Base-by-base conservation (phyloP, 805 yeast species). In the Vanderwaltozyma verrucispora region DNA sequence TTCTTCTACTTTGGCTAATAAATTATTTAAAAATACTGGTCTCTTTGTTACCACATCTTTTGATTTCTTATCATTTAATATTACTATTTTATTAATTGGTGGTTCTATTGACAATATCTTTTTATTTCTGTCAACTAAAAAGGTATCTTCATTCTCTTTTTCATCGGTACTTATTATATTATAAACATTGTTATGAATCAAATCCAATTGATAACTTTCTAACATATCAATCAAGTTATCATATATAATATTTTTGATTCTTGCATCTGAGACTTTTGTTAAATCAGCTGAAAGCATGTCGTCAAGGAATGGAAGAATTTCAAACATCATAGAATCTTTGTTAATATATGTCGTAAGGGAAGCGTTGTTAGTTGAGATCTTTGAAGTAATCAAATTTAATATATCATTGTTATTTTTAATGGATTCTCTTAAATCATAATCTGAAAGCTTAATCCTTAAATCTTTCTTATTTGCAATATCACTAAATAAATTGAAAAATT, bases 401-500 rank as follows among this genome's bases (percentile, higher is more conserved):
- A 69, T 45, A 30, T 62, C 62, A n/a, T 33, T 36, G 20, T 51
- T 62, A 15, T 45, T 39, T 32, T 52, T 52, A 8, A 33, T 43
- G 3, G 33, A 33, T 36, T 67, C 71, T 23, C 49, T 44, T 13
- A 37, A 26, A 36, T 54, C 56, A 28, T 42, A 57, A 45, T 62
- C 63, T 26, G 51, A 49, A 30, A 57, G 55, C 37, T 50, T 53
- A 23, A 60, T 46, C 29, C 52, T 54, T 11, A 56, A 13, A 36
- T 52, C 56, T 5, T 53, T 54, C 40, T 56, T 54, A 41, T 68
- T 74, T 17, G 66, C 67, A 30, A 74, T 65, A 46, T 79, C 87
- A 50, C 77, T 72, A 59, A 81, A 87, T 37, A 72, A 58, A 15
- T 70, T 65, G 68, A 74, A 81, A 44, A 77, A 74, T 38, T 77